A percentile compares a stretch with the other conserved stretches of the same genome.
Conservation (phyloP, 129 eudicot species). For the Tagetes patula region DNA sequence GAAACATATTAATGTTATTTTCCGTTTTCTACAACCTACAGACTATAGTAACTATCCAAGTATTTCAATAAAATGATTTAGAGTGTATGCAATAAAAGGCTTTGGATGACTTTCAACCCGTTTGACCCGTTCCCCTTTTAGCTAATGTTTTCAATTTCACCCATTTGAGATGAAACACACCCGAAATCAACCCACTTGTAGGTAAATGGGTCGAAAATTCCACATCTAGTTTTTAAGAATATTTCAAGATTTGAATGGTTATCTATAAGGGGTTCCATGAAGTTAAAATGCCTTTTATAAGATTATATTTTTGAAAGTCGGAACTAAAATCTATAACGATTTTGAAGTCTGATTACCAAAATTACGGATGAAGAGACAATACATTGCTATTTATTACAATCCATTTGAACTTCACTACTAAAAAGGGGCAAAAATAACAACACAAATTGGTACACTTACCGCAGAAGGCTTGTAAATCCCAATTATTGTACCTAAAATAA, state of each 20-base stretch:
- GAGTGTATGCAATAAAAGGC: background rate
- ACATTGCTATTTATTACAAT: background rate
- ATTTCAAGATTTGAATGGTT: background rate
- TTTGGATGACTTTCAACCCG: background rate
- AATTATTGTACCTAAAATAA: slow-evolving; percentile 78
- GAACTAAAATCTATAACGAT: background rate
- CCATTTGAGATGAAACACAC: background rate
- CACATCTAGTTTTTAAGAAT: background rate
- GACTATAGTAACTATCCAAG: background rate
- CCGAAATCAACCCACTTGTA: background rate
- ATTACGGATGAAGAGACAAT: background rate
- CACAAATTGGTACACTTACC: slow-evolving; percentile 41
- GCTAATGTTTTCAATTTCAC: background rate
- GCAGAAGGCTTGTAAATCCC: slow-evolving; percentile 94
- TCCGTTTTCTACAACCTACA: background rate
- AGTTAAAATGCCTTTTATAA: background rate
- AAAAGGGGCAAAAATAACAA: background rate
- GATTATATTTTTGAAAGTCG: background rate
- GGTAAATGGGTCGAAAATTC: background rate
- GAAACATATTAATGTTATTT: background rate
- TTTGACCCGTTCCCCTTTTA: background rate
- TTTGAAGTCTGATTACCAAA: background rate
- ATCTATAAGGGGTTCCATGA: background rate
- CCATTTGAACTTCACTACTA: background rate
- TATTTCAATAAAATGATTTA: background rate